Evolutionary conservation across 2,329 filamentous ascomycete genomes (phyloP).

Genomic region (Alternaria angustiovoidea): DNA sequence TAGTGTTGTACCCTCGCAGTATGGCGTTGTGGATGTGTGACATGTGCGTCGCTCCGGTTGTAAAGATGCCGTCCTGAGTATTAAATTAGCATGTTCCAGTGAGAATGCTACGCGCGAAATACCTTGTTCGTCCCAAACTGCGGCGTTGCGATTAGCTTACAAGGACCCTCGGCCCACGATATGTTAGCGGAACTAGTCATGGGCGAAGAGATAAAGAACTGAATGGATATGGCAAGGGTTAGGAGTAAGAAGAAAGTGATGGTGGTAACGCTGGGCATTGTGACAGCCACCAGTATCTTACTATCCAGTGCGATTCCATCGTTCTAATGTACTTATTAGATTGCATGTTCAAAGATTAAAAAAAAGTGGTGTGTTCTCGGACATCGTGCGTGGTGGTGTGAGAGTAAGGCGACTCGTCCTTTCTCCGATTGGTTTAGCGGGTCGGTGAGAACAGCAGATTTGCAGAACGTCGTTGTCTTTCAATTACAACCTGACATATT

Average conservation of each 20-base stretch:
- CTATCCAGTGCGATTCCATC: background rate
- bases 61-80: slow-evolving; percentile 42
- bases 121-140: slow-evolving; percentile 44
- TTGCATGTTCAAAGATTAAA: background rate
- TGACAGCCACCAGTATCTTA: background rate
- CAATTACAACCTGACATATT: background rate
- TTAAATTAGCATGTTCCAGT: background rate
- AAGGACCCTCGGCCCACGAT: slow-evolving; percentile 45
- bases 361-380: slow-evolving; percentile 12
- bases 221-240: slow-evolving; percentile 11
- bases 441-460: background rate
- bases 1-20: slow-evolving; percentile 52
- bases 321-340: background rate
- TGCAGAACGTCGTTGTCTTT: background rate
- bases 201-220: slow-evolving; percentile 11
- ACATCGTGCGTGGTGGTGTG: slow-evolving; percentile 28
- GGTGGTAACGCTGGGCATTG: slow-evolving; percentile 19
- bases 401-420: slow-evolving; percentile 17
- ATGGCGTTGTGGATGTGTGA: slow-evolving; percentile 53
- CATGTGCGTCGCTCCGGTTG: slow-evolving; percentile 48
- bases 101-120: background rate
- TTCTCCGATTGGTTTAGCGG: background rate
- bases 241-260: slow-evolving; percentile 12
- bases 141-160: slow-evolving; percentile 38
- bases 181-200: slow-evolving; percentile 15